phyloP scores from a whole-genome alignment of 495 filamentous ascomycete genomes.

The Hypomontagnella monticulosa region DNA sequence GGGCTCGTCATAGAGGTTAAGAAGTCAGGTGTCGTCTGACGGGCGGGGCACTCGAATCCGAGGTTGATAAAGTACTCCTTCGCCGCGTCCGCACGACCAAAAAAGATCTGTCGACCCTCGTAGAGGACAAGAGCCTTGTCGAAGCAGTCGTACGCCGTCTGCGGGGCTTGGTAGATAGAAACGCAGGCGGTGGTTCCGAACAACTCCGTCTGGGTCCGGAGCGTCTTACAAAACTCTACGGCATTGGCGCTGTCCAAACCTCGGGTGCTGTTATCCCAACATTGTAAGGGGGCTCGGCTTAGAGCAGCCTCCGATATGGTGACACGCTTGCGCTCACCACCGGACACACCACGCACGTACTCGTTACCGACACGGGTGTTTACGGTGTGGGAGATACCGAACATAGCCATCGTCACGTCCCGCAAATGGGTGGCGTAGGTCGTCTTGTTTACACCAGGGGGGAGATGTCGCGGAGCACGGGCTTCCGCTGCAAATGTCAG shows the following conservation, averaged over 20 bases:
- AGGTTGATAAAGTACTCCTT: conserved; percentile 76
- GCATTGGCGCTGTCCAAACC: conserved; percentile 84
- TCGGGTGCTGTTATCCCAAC: conserved; percentile 87
- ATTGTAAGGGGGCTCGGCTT: conserved; percentile 73
- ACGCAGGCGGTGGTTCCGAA: conserved; percentile 73
- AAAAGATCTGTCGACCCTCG: conserved; percentile 86
- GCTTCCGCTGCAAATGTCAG: conserved; percentile 79
- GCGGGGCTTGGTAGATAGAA: conserved; percentile 86
- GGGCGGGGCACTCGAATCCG: conserved; percentile 76
- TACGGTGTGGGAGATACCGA: conserved; percentile 78
- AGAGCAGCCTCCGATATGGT: conserved; percentile 79
- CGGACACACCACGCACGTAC: conserved; percentile 79
- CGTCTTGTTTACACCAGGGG: conserved; percentile 65
- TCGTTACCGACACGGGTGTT: conserved; percentile 85
- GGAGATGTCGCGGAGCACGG: conserved; percentile 69
- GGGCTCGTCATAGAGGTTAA: conserved; percentile 82
- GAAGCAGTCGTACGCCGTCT: conserved; percentile 79
- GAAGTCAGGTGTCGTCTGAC: conserved; percentile 82
- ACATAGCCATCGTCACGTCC: conserved; percentile 82
- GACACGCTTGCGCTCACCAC: conserved; percentile 85
- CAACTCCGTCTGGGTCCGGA: conserved; percentile 72
- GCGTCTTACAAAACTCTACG: conserved; percentile 77
- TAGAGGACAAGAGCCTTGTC: conserved; percentile 83
- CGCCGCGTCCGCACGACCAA: conserved; percentile 69
- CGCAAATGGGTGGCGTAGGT: conserved; percentile 72